Evolutionary conservation across 768 basidiomycete genomes (phyloP).

Genomic region (Suillus lakei): DNA sequence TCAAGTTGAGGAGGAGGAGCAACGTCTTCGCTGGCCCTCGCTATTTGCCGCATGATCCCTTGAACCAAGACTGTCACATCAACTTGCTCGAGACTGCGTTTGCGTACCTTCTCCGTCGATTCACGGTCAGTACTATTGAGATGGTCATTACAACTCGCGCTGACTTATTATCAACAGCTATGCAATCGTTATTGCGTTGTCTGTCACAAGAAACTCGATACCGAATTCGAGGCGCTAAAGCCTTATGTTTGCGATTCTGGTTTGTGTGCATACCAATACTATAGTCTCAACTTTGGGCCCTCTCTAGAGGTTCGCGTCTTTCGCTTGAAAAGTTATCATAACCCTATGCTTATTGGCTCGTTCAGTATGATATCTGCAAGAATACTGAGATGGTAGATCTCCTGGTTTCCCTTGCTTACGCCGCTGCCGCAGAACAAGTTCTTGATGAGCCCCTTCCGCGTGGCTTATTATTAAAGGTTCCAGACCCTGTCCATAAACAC

Average conservation of each 20-base stretch:
- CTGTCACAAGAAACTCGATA: slow-evolving; percentile 64
- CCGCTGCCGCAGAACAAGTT: slow-evolving; percentile 55
- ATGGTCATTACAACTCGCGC: background rate
- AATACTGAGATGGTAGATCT: slow-evolving; percentile 71
- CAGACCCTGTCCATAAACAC: slow-evolving; percentile 14
- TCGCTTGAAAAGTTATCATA: background rate
- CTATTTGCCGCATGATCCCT: slow-evolving; percentile 59
- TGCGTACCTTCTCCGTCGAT: slow-evolving; percentile 65
- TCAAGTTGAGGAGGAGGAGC: slow-evolving; percentile 51
- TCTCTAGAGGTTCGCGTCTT: slow-evolving; percentile 61
- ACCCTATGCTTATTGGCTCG: background rate
- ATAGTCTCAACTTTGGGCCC: slow-evolving; percentile 64
- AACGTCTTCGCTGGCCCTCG: slow-evolving; percentile 42
- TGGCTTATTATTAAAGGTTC: slow-evolving; percentile 64
- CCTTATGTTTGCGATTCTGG: slow-evolving; percentile 73
- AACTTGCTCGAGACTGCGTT: slow-evolving; percentile 70
- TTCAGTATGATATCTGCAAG: slow-evolving; percentile 70
- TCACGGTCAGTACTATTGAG: slow-evolving; percentile 48
- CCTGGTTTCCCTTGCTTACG: slow-evolving; percentile 65
- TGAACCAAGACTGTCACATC: slow-evolving; percentile 43
- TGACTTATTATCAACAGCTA: slow-evolving; percentile 46
- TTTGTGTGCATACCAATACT: slow-evolving; percentile 74
- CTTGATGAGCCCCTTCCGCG: slow-evolving; percentile 63
- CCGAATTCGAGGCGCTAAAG: slow-evolving; percentile 63
- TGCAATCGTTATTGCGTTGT: slow-evolving; percentile 75